These are phyloP conservation scores for Plasmodium adleri DNA, from an alignment of 169 alveolate genomes.

Conservation along the genomic window DNA sequence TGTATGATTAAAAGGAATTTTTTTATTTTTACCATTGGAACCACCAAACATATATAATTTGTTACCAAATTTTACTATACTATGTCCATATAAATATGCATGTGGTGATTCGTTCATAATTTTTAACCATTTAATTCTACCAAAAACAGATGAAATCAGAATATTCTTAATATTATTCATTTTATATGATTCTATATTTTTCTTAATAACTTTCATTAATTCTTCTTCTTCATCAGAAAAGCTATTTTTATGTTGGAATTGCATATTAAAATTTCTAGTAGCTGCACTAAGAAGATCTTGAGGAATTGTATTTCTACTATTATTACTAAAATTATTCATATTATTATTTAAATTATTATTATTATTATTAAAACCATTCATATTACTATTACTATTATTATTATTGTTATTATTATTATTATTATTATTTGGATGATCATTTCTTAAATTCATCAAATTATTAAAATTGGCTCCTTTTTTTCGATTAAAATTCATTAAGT, in stretches of 20 bases:
- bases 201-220: constrained; percentile 60
- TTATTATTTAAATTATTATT: neutral
- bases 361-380: no score
- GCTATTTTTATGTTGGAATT: constrained; percentile 11
- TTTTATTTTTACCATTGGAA: constrained; percentile 84
- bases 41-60: constrained; percentile 91
- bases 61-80: constrained; percentile 87
- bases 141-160: constrained; percentile 70
- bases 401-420: constrained; percentile 13
- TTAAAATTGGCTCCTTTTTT: constrained; percentile 3
- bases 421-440: constrained; percentile 6
- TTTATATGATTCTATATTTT: constrained; percentile 68
- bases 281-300: constrained; percentile 31
- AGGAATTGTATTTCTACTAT: neutral
- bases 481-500: constrained; percentile 12
- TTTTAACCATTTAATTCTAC: constrained; percentile 73
- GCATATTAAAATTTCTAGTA: constrained; percentile 32
- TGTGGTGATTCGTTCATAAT: constrained; percentile 77
- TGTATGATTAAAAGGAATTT: constrained; percentile 84
- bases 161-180: constrained; percentile 71
- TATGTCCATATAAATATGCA: constrained; percentile 84
- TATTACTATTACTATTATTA: neutral
- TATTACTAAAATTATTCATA: neutral
- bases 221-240: constrained; percentile 66
- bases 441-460: constrained; percentile 18